Conservation (phyloP, 768 basidiomycete genomes). For the Mycena vulgaris region DNA sequence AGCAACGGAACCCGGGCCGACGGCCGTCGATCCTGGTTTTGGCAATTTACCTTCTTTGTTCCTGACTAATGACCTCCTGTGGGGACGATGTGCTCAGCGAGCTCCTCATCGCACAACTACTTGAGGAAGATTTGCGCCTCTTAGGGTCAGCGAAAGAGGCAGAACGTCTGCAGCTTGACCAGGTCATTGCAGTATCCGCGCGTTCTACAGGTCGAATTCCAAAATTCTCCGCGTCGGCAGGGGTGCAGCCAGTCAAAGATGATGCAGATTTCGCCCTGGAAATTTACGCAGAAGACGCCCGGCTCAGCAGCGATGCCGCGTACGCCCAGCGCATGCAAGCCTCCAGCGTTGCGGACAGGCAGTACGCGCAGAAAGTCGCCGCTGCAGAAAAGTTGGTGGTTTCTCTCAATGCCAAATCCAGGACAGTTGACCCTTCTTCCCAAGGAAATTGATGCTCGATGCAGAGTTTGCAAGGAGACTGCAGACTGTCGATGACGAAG, state of each 20-base stretch:
- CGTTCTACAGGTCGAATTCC: constrained; percentile 44
- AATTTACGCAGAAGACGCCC: constrained; percentile 46
- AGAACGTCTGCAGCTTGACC: constrained; percentile 51
- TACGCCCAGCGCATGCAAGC: constrained; percentile 52
- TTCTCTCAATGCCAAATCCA: neutral
- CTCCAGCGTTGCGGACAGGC: constrained; percentile 44
- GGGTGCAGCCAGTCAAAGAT: neutral
- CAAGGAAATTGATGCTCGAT: constrained; percentile 53
- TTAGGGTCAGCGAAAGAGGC: constrained; percentile 47
- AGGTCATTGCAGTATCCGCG: constrained; percentile 47
- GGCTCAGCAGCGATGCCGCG: constrained; percentile 47
- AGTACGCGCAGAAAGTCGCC: constrained; percentile 55
- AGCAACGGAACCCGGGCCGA: neutral
- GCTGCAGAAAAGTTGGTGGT: constrained; percentile 46
- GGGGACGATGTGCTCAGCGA: constrained; percentile 47
- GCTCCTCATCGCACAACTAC: constrained; percentile 51
- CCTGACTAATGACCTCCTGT: constrained; percentile 19
- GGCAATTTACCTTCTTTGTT: neutral
- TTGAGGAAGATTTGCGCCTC: constrained; percentile 49
- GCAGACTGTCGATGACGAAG: constrained; percentile 49
- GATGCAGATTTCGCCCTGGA: constrained; percentile 50
- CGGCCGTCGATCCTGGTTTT: neutral
- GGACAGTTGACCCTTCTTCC: neutral
- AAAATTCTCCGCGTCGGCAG: constrained; percentile 28
- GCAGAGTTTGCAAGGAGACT: constrained; percentile 54